phyloP scores from a whole-genome alignment of 1,284 basidiomycete genomes.

The Vanrija sp. region DNA sequence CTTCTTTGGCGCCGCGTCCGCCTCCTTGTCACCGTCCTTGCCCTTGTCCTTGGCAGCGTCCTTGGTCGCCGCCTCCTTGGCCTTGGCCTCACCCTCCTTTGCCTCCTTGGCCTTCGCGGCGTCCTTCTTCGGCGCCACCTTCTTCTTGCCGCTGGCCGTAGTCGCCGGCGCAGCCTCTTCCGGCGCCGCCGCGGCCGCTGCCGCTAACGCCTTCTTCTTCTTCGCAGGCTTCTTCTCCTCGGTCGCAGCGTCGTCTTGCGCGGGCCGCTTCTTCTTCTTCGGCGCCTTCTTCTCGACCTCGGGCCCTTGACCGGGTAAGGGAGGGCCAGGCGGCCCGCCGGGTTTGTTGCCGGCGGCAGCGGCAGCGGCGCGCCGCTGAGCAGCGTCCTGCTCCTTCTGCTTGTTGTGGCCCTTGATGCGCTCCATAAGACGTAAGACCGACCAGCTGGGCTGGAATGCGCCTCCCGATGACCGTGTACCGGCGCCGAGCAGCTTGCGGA shows the following conservation, averaged over 20 bases:
- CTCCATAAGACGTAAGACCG: conserved; percentile 35
- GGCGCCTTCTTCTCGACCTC: no score
- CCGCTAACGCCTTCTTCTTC: conserved; percentile 1
- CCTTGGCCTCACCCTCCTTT: neutral
- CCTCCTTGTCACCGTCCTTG: neutral
- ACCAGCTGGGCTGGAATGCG: conserved; percentile 40
- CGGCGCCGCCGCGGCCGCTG: neutral
- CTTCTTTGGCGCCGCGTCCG: neutral
- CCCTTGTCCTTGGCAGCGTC: neutral
- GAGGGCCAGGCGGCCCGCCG: neutral
- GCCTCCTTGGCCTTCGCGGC: neutral
- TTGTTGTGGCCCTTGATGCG: conserved; percentile 17
- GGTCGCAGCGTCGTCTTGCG: neutral
- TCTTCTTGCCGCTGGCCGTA: neutral
- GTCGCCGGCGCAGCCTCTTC: neutral
- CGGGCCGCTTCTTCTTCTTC: neutral
- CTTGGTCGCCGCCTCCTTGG: neutral
- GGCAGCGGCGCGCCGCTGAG: conserved; percentile 6
- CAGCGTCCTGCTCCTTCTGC: conserved; percentile 14
- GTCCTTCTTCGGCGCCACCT: neutral
- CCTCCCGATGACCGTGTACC: conserved; percentile 21
- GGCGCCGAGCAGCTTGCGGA: conserved; percentile 35
- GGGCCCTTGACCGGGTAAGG: neutral
- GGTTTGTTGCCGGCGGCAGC: conserved; percentile 26
- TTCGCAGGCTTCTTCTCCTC: conserved; percentile 11